phyloP scores from a whole-genome alignment of 2,329 filamentous ascomycete genomes.

The Colletotrichum chlorophyti region DNA sequence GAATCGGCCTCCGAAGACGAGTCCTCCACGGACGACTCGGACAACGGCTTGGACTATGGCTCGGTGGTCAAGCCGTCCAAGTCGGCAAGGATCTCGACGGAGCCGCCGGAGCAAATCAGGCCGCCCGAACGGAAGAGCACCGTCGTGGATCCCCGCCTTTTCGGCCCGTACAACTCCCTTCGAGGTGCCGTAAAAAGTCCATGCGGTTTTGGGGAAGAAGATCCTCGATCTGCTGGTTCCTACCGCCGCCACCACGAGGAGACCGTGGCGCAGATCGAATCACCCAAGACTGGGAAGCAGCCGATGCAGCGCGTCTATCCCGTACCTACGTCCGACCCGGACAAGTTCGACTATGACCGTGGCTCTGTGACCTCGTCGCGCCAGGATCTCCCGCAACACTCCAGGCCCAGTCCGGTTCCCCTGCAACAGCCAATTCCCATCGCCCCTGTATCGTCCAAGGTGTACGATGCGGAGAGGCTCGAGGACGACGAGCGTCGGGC shows the following conservation, averaged over 20 bases:
- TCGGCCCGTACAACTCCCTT: constrained; percentile 68
- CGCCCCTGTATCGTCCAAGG: constrained; percentile 71
- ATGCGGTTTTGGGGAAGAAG: constrained; percentile 57
- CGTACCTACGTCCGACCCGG: constrained; percentile 70
- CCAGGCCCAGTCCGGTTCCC: constrained; percentile 66
- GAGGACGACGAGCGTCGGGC: constrained; percentile 45
- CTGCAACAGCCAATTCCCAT: constrained; percentile 89
- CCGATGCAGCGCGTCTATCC: constrained; percentile 71
- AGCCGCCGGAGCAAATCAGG: constrained; percentile 26
- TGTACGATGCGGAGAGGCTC: constrained; percentile 63
- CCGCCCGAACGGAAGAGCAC: constrained; percentile 40
- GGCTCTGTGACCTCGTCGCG: constrained; percentile 54
- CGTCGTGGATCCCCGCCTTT: constrained; percentile 63
- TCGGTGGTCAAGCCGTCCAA: constrained; percentile 36
- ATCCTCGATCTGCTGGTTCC: constrained; percentile 35
- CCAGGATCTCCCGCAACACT: constrained; percentile 46
- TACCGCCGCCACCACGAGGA: constrained; percentile 44
- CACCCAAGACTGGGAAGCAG: constrained; percentile 37
- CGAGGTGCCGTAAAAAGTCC: constrained; percentile 61
- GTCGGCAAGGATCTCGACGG: constrained; percentile 23
- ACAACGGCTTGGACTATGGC: constrained; percentile 52
- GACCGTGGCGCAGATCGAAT: constrained; percentile 42
- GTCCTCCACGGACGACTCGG: constrained; percentile 49
- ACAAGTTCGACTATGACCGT: constrained; percentile 63
- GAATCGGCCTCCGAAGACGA: constrained; percentile 62